Evolutionary conservation across 2,329 filamentous ascomycete species (phyloP), one percentile per base, ranked within the genome.

Genomic region (Escovopsis weberi): DNA sequence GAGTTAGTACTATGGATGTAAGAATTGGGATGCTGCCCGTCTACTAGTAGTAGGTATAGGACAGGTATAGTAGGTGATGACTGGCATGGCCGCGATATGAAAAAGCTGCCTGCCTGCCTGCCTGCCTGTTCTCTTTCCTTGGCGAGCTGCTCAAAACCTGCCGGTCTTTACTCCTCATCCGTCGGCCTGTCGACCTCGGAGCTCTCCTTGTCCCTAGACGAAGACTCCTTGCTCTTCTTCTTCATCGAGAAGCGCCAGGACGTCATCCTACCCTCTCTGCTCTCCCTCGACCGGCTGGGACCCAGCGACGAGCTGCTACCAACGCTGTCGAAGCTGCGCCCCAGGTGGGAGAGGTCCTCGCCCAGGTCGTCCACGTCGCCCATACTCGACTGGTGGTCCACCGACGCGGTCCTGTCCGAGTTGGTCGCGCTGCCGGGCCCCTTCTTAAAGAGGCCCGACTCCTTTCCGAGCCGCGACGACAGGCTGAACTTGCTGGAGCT

Each of bases 401-500:
- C 63, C 23, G 72, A 72, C 33, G 64, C 55, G 45, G 74, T 75
- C 54, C 69, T 69, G 42, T 80, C 75, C 41, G 72, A 75, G 28
- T 74, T 71, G 39, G 68, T 67, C 12, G 69, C 65, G 54, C 73
- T 78, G 39, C 73, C 68, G 6, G 70, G 64, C 3, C 70, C 72
- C 52, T 78, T 79, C 64, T 79, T 76, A 50, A 75, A 75, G 26
- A 74, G 58, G 9, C 63, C 57, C 26, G 68, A 67, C 38, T 73
- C 70, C 52, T 75, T 80, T 41, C 67, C 66, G 18, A 72, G 53
- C 45, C 73, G 58, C 39, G 74, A 75, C 11, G 75, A 69, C 45
- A 80, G 63, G 56, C 74, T 75, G 55, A 80, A 80, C 60, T 80
- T 80, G 58, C 74, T 70, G 6, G 75, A 76, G 55, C 74, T 79